phyloP scores from a whole-genome alignment of 139 green algal genomes.

The Zygnema circumcarinatum region DNA sequence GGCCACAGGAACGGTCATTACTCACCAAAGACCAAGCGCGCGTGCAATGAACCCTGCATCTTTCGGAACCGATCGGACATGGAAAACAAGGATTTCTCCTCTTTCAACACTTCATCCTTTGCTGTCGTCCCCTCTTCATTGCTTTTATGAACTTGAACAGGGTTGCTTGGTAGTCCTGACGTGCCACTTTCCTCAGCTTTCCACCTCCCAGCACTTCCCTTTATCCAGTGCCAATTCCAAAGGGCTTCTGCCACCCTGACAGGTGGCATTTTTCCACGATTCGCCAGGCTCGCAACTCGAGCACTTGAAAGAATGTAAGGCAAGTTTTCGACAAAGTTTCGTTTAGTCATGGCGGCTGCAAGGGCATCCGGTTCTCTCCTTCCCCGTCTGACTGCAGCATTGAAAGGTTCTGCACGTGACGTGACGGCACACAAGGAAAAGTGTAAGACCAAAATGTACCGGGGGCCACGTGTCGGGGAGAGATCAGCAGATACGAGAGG shows the following conservation, averaged over 20 bases:
- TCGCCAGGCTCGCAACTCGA: not conserved
- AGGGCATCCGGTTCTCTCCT: slow-evolving; percentile 45
- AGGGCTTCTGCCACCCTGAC: not conserved
- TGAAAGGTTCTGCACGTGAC: slow-evolving; percentile 47
- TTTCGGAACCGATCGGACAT: slow-evolving; percentile 43
- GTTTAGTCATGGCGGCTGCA: slow-evolving; percentile 43
- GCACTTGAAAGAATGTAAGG: slow-evolving; percentile 39
- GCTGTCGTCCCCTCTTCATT: not conserved
- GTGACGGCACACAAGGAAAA: not conserved
- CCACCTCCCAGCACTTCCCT: not conserved
- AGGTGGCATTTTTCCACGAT: not conserved
- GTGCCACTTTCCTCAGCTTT: not conserved
- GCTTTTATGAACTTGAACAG: too few species aligned
- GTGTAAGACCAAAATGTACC: not conserved
- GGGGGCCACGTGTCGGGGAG: too few species aligned
- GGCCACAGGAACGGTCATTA: not conserved
- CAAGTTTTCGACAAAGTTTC: slow-evolving; percentile 48
- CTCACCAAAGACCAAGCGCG: slow-evolving; percentile 45
- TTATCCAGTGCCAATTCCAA: not conserved
- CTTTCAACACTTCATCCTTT: not conserved
- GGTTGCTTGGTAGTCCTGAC: too few species aligned
- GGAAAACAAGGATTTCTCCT: not conserved
- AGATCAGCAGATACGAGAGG: too few species aligned
- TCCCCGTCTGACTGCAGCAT: slow-evolving; percentile 23
- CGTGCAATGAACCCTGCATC: slow-evolving; percentile 37